Base-by-base conservation (phyloP, 1,284 basidiomycete species). In the Cryptococcus sp. region DNA sequence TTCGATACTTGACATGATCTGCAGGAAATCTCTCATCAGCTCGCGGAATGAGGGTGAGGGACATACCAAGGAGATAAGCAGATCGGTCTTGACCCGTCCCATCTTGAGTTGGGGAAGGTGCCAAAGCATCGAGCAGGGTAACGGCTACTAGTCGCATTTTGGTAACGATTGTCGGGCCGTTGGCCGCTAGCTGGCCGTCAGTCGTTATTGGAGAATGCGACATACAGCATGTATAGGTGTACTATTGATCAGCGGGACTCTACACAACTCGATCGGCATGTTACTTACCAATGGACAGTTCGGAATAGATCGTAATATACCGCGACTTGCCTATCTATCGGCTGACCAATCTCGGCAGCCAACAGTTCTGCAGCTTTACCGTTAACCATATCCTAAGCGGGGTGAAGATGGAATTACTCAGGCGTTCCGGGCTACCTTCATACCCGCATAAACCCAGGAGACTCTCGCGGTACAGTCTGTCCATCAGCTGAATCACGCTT, bases 101-200 rank as follows among this genome's bases (percentile, higher is more conserved):
- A 10, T 59, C 59, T 25, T 51, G 47, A 4, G 53, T 52, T 13
- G 59, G 57, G 21, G 10, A 9, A 34, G 52, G 53, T 10, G 59
- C 54, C 21, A 58, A 37, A 10, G 60, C 55, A 31, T 64, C 62
- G 14, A 63, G 55, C n/a, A 62, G 42, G 1, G 61, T 62, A 9
- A 59, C 55, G 13, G 63, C 63, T 21, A 64, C 63, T 2, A 61
- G 52, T 9, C 63, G 49, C 31, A 64, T 57, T 31, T 64, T 64
- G 13, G 55, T 54, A 4, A 64, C 63, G 5, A 62, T 31, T 1
- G 63, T 61, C 3, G 63, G 63, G 14, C 63, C 62, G 42, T 64
- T 64, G n/a, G 55, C 57, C 2, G 57, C 61, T 11, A 64, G 63
- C 63, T 64, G 40, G 4, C 19, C 7, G 13, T 46, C n/a, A 2